Percentiles rank a stretch among this genome's conserved stretches.
Evolutionary conservation across 106 monocot species (phyloP).

Genomic region (Vanilla planifolia): DNA sequence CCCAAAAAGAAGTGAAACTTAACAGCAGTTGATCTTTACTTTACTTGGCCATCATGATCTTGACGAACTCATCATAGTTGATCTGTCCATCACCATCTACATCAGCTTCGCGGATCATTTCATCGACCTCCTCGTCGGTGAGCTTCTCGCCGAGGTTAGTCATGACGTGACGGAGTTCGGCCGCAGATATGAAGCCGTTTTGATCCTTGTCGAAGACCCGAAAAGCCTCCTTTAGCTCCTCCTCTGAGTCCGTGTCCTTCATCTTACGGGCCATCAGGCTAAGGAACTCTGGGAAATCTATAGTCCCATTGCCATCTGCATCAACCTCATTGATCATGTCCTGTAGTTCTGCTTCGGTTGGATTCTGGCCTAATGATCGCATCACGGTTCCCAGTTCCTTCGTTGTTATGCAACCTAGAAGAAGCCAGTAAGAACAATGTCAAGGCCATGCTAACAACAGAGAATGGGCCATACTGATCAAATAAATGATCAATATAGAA

Average conservation of each 20-base stretch:
- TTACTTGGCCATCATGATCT: constrained; percentile 62
- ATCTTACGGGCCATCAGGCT: constrained; percentile 43
- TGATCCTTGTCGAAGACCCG: constrained; percentile 57
- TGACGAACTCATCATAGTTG: constrained; percentile 61
- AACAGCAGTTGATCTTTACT: neutral
- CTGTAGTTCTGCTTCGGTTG: constrained; percentile 51
- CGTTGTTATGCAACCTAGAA: constrained; percentile 38
- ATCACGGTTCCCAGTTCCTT: constrained; percentile 55
- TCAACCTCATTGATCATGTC: constrained; percentile 56
- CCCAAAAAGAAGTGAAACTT: neutral
- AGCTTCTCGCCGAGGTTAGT: constrained; percentile 52
- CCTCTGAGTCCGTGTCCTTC: constrained; percentile 49
- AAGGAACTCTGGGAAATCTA: constrained; percentile 45
- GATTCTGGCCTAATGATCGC: constrained; percentile 41
- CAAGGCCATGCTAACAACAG: neutral
- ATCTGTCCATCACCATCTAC: constrained; percentile 51
- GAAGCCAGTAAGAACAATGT: neutral
- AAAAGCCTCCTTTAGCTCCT: constrained; percentile 50
- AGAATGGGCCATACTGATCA: too few species aligned
- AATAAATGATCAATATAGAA: too few species aligned
- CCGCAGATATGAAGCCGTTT: constrained; percentile 46
- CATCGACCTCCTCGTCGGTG: constrained; percentile 43
- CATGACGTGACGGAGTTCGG: constrained; percentile 57
- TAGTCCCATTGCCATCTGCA: constrained; percentile 30
- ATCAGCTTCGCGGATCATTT: constrained; percentile 50